Evolutionary conservation across 441 rosid genomes (phyloP).

Genomic region (Gossypium davidsonii): DNA sequence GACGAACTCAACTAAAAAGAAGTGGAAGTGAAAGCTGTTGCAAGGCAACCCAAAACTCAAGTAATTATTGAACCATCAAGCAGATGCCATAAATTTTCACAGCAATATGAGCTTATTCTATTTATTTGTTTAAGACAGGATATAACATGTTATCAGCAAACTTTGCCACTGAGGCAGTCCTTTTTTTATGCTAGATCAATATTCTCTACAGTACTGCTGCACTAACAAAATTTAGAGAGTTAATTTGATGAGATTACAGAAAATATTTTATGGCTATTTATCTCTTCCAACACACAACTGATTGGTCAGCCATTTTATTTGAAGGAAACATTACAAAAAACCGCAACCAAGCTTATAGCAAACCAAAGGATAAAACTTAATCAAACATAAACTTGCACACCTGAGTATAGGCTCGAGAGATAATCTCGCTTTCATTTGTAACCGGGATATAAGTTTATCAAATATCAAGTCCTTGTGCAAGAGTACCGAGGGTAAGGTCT

Average conservation of each 20-base stretch:
- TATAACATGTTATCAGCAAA: neutral
- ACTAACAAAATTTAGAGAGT: neutral
- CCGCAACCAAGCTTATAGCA: neutral
- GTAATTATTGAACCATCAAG: neutral
- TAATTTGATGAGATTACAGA: neutral
- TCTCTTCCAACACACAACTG: neutral
- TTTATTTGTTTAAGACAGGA: neutral
- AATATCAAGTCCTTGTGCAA: conserved; percentile 69
- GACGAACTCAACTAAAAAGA: neutral
- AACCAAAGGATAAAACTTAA: neutral
- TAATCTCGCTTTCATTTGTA: conserved; percentile 75
- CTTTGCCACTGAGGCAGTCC: neutral
- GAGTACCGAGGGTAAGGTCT: conserved; percentile 58
- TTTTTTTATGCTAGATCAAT: neutral
- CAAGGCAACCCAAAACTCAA: neutral
- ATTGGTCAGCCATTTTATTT: neutral
- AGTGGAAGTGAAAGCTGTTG: neutral
- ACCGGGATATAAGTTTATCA: conserved; percentile 56
- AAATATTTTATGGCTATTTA: neutral
- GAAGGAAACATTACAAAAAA: neutral
- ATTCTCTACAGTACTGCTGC: neutral
- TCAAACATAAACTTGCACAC: conserved; percentile 29
- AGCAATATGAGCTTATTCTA: neutral
- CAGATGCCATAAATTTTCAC: neutral
- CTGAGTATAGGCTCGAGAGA: conserved; percentile 89